Evolutionary conservation across 805 yeast genomes (phyloP).

Genomic region (Yamadazyma sp.): DNA sequence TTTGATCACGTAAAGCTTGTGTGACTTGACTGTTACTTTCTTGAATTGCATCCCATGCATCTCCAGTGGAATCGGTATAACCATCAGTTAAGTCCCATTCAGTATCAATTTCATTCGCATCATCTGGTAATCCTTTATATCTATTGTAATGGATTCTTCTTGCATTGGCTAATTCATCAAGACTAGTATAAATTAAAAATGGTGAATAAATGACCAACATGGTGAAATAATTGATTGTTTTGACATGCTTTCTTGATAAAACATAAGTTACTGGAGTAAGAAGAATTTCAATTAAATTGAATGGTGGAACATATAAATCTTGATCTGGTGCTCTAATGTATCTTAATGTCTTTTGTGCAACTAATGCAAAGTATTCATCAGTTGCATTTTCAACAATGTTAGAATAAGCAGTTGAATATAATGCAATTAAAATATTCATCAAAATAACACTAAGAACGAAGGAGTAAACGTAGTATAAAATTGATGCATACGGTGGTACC

Average conservation of each 20-base stretch:
- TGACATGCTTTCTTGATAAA: constrained; percentile 32
- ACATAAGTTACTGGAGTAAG: constrained; percentile 30
- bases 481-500: constrained; percentile 83
- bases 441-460: constrained; percentile 72
- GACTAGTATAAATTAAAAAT: constrained; percentile 54
- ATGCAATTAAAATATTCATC: constrained; percentile 80
- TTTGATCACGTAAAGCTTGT: constrained; percentile 45
- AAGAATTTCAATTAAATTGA: constrained; percentile 65
- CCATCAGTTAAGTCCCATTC: constrained; percentile 88
- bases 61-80: constrained; percentile 34
- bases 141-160: constrained; percentile 71
- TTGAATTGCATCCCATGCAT: constrained; percentile 37
- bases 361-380: constrained; percentile 80
- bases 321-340: constrained; percentile 88
- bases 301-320: constrained; percentile 81
- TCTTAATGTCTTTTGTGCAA: constrained; percentile 78
- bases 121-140: constrained; percentile 61
- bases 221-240: constrained; percentile 47
- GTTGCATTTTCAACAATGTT: constrained; percentile 78
- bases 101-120: constrained; percentile 71
- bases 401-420: constrained; percentile 81
- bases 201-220: constrained; percentile 73
- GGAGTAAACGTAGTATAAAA: constrained; percentile 72
- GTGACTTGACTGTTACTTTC: constrained; percentile 37
- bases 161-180: constrained; percentile 65